Base-by-base conservation (phyloP, 352 stramenopile genomes). In the Pythium rhizo-oryzae region DNA sequence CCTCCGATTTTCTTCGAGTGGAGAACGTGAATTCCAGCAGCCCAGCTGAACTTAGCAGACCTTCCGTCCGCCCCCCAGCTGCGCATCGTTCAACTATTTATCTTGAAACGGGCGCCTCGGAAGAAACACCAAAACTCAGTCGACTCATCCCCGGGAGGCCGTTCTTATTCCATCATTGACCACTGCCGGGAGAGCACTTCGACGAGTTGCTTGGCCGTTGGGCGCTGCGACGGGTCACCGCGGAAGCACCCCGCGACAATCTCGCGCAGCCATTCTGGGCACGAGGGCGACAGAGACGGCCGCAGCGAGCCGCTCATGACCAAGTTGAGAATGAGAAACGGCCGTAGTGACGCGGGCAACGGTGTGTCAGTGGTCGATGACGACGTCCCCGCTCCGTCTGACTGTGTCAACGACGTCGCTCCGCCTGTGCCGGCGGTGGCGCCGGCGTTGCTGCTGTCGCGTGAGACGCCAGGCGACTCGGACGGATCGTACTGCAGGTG, bases 321-420 rank as follows among this genome's bases (percentile, higher is more conserved):
- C 23, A 63, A 21, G 30, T 69, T 69, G 12, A 69, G 54, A 53
- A 69, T 69, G 53, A 61, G 53, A 35, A 69, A 69, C 28, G 62
- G 62, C 23, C 54, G 62, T 16, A 69, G 28, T 5, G 49, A 49
- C 4, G 49, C 46, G 12, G 53, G 23, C 8, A 62, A 16, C 16
- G 30, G 49, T 7, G 51, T 47, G 9, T 62, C 30, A 0, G 41
- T 50, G n/a, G 53, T 52, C 6, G 52, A 47, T 16, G 43, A 24
- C 1, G 43, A 23, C 13, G 43, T 47, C 28, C 52, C 37, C 4
- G 37, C 12, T 59, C 7, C 25, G 28, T 41, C 16, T 8, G 51
- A 46, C 24, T 50, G 43, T 2, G 43, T 50, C 13, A 19, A 30
- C 25, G n/a, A 0, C 13, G 12, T 18, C 33, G 8, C 52, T 33